Conservation (phyloP, 2,329 filamentous ascomycete genomes). For the Aspergillus latus region DNA sequence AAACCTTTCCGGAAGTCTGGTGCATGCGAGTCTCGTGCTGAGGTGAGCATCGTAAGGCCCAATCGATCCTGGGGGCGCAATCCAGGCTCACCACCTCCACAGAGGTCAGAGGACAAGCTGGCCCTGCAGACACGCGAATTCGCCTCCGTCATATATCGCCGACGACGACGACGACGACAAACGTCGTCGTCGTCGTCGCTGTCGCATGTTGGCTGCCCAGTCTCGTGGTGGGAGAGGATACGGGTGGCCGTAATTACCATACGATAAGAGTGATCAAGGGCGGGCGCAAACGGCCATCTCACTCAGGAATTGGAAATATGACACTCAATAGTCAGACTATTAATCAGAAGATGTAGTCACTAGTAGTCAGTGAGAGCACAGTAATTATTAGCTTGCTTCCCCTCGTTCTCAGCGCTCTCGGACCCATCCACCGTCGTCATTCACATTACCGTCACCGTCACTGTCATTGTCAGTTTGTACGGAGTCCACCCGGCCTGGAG, state of each 20-base stretch:
- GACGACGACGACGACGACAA: too few relatives aligned
- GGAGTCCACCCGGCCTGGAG: conserved; percentile 3
- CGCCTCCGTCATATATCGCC: not conserved
- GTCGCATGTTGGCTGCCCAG: not conserved
- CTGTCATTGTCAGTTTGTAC: not conserved
- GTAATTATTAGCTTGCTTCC: not conserved
- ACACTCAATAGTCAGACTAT: not conserved
- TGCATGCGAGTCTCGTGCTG: not conserved
- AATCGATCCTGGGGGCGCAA: conserved; percentile 7
- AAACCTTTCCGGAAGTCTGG: not conserved
- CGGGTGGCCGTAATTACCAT: not conserved
- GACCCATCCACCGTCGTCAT: conserved; percentile 21
- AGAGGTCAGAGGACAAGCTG: not conserved
- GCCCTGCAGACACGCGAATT: not conserved
- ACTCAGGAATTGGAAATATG: not conserved
- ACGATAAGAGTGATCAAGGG: conserved; percentile 2
- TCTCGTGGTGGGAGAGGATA: not conserved
- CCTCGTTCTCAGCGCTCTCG: conserved; percentile 17
- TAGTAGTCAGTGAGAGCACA: not conserved
- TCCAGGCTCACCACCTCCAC: not conserved
- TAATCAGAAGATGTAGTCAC: not conserved
- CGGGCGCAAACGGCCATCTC: not conserved
- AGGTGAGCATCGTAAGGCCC: conserved; percentile 10
- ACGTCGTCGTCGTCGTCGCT: not conserved
- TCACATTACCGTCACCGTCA: not conserved